These are phyloP conservation scores for Schizosaccharomyces pombe DNA, from an alignment of 805 yeast genomes.

Conservation along the genomic window DNA sequence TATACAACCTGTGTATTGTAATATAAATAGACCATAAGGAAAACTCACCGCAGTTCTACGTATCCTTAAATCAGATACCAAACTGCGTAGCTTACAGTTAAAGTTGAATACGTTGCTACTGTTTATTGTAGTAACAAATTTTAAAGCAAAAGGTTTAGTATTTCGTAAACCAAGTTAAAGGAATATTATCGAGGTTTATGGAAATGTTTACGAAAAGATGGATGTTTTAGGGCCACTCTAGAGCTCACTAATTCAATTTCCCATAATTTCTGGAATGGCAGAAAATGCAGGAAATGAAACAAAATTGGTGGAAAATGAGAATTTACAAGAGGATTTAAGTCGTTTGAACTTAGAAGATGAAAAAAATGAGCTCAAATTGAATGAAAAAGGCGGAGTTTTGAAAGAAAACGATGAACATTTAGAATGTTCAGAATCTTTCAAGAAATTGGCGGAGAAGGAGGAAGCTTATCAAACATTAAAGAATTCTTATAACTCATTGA, in stretches of 20 bases:
- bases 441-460: not conserved
- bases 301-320: not conserved
- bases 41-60: too few relatives aligned
- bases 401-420: not conserved
- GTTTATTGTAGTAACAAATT: too few relatives aligned
- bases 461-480: not conserved
- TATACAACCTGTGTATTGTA: too few relatives aligned
- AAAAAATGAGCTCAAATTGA: not conserved
- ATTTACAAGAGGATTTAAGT: not conserved
- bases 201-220: too few relatives aligned
- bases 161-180: too few relatives aligned
- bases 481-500: not conserved
- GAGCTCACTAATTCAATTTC: not conserved
- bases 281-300: not conserved
- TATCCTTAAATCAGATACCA: too few relatives aligned
- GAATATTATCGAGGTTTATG: too few relatives aligned
- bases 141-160: too few relatives aligned
- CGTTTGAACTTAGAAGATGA: not conserved
- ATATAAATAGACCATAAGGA: too few relatives aligned
- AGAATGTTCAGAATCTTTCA: not conserved
- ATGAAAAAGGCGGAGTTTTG: not conserved
- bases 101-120: too few relatives aligned
- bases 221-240: not conserved
- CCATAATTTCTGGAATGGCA: conserved; percentile 1
- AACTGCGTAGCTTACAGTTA: too few relatives aligned